Evolutionary conservation across 495 filamentous ascomycete species (phyloP), one percentile per base, ranked within the genome.

Genomic region (Massariosphaeria phaeospora): DNA sequence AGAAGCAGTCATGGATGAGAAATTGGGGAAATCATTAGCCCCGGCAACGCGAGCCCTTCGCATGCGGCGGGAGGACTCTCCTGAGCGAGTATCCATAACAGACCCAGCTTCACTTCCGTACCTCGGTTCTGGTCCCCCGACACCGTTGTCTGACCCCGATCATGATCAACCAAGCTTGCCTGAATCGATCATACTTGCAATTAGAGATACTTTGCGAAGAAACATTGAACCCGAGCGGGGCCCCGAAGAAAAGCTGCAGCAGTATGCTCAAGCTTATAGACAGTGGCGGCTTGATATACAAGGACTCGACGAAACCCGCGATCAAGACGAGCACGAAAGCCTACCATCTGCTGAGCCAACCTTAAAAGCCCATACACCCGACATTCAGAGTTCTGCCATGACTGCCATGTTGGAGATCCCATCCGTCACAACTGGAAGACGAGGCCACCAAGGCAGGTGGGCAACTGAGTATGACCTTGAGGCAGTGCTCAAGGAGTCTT

Each of bases 401-500:
- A 38, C 17, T 18, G 24, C 57, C 9, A 25, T 55, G 38, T 12
- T 61, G 21, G 57, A 61, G 15, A 23, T 29, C 13, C 49, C 50
- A 18, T 36, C 51, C 13, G 7, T 33, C 15, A 33, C 51, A 1
- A 44, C 50, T 15, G 49, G 50, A 8, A 48, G 56, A 9, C 50
- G 57, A n/a, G 17, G 44, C 25, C 42, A 52, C 24, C 39, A 29
- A 18, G 49, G 51, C 42, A 42, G 43, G 43, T 59, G 41, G 35
- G 20, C 65, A 49, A 46, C 54, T 44, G 88, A 94, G 58, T 76
- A 85, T 23, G 89, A 95, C 57, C 73, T 94, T 40, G 80, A 91
- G 59, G 79, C 79, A 43, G 86, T 84, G 3, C 67, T 96, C 3
- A 80, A 85, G 52, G 83, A 87, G 54, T 94, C 89, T 1, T 79